phyloP scores from a whole-genome alignment of 495 filamentous ascomycete species.

The Penicillium crystallinum region DNA sequence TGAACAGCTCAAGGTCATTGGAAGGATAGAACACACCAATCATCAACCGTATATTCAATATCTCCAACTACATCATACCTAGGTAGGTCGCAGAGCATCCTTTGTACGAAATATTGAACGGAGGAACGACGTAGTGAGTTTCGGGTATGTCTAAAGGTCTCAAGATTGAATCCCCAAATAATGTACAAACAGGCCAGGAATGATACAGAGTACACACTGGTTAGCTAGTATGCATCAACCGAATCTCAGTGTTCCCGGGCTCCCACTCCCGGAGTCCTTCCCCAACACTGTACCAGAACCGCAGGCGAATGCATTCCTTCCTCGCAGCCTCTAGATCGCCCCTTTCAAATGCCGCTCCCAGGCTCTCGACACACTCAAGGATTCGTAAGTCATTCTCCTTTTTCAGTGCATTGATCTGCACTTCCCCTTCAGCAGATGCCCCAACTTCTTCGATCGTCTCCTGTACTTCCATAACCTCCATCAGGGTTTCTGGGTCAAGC shows the following conservation, averaged over 20 bases:
- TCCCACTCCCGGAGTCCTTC: conserved; percentile 82
- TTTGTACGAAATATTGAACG: no score
- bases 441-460: conserved; percentile 72
- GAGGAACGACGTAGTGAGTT: neutral
- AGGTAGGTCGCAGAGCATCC: neutral
- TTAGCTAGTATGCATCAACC: conserved; percentile 50
- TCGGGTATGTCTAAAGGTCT: neutral
- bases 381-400: conserved; percentile 65
- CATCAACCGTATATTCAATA: neutral
- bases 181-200: neutral
- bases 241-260: conserved; percentile 60
- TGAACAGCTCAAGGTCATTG: neutral
- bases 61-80: neutral
- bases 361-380: conserved; percentile 44
- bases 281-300: conserved; percentile 88
- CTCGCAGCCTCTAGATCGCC: conserved; percentile 64
- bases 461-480: conserved; percentile 81
- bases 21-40: neutral
- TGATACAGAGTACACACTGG: neutral
- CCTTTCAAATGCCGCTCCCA: conserved; percentile 59
- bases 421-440: conserved; percentile 51
- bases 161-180: neutral
- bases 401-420: conserved; percentile 55
- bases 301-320: conserved; percentile 66
- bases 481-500: conserved; percentile 66